Evolutionary conservation across 805 yeast genomes (phyloP), one percentile per base, ranked within the genome.

Genomic region (Vanderwaltozyma verrucispora): DNA sequence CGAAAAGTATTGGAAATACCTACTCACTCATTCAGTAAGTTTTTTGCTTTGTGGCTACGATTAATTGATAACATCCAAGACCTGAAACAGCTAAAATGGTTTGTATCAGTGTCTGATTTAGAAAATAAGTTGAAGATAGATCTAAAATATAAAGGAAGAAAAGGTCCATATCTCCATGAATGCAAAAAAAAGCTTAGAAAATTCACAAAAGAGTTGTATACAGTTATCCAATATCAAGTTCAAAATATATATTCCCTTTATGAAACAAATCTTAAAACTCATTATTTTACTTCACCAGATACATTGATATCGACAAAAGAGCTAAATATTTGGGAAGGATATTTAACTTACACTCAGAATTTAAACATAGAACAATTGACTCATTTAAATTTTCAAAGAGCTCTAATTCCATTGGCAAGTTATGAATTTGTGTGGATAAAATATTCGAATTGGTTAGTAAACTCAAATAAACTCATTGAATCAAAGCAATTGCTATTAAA

Each of bases 91-190:
- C 32, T 60, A 18, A 38, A 37, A 13, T 35, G 40, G 13, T 46
- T 56, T 35, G 54, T 45, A 3, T 41, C 55, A 2, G 41, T 49
- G 25, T 48, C 44, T 5, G 62, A 52, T n/a, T 37, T 55, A 24
- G 16, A 32, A 24, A 47, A 46, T 15, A 50, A 48, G 39, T 35
- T 56, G 25, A 51, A 54, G 31, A 42, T 54, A 4, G 48, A 52
- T 28, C 29, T 45, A 3, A 29, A 46, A 17, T 43, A 35, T 30
- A 35, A 37, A 12, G 52, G 54, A 4, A 51, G 63, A 40, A 47
- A 45, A 28, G 63, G 63, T 40, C 50, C 58, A 10, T 42, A 64
- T 3, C 49, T 75, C 9, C 37, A 43, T 5, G 62, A 58, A 15
- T 49, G 64, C 8, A 56, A 64, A 35, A 44, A 44, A 27, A 41